Evolutionary conservation across 805 yeast species (phyloP).

Genomic region (Debaryomyces prosopidis): DNA sequence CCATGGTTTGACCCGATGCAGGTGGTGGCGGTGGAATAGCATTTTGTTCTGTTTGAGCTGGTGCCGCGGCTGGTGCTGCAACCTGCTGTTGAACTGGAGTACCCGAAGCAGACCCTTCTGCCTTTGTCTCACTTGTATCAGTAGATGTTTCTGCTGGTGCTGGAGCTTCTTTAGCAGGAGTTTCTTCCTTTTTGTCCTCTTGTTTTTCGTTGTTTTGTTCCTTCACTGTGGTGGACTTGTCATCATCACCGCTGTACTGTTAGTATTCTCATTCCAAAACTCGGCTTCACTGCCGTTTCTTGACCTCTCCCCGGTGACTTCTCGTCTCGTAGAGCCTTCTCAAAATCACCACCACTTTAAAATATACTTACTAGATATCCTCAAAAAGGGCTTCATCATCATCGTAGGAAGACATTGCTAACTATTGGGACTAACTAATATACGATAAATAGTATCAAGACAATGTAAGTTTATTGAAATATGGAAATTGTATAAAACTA

Average conservation of each 20-base stretch:
- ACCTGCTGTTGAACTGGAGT: slow-evolving; percentile 1
- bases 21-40: slow-evolving; percentile 7
- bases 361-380: slow-evolving; percentile 63
- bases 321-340: too few relatives aligned
- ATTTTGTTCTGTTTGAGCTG: slow-evolving; percentile 1
- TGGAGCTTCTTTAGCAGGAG: slow-evolving; percentile 5
- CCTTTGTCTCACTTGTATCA: slow-evolving; percentile 13
- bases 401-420: slow-evolving; percentile 50
- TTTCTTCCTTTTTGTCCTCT: slow-evolving; percentile 4
- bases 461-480: slow-evolving; percentile 18
- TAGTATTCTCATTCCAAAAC: background rate
- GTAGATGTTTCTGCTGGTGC: slow-evolving; percentile 13
- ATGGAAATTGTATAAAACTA: slow-evolving; percentile 21
- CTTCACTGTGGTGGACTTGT: slow-evolving; percentile 9
- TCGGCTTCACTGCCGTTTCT: background rate
- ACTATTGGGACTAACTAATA: slow-evolving; percentile 9
- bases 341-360: background rate
- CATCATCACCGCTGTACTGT: slow-evolving; percentile 11
- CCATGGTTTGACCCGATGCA: too few relatives aligned
- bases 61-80: background rate
- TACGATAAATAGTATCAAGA: slow-evolving; percentile 9
- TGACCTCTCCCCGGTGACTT: too few relatives aligned
- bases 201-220: slow-evolving; percentile 1
- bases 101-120: slow-evolving; percentile 1
- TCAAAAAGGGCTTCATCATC: slow-evolving; percentile 95